Conservation (phyloP, 2,329 filamentous ascomycete species). For the Talaromyces islandicus region DNA sequence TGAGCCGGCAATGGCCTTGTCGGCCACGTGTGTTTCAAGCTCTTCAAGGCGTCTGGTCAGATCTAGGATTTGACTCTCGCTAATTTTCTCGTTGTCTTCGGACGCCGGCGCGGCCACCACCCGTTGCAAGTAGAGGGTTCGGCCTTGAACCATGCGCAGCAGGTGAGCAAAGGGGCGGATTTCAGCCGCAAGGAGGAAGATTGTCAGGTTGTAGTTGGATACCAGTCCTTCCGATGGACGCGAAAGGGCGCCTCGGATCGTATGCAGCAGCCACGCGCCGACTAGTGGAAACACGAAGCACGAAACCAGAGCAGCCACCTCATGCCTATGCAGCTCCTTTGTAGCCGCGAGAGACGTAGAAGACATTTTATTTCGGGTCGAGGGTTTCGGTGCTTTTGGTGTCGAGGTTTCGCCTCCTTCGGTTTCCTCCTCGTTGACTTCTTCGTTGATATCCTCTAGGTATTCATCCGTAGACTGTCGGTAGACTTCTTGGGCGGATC, state of each 20-base stretch:
- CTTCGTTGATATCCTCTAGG: constrained; percentile 6
- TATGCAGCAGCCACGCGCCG: constrained; percentile 78
- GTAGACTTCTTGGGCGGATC: constrained; percentile 60
- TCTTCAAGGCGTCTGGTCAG: constrained; percentile 62
- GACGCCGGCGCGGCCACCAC: constrained; percentile 44
- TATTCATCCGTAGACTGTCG: constrained; percentile 31
- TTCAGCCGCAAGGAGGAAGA: constrained; percentile 84
- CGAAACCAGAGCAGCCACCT: constrained; percentile 65
- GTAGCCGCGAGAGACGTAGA: constrained; percentile 37
- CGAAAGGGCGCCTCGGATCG: constrained; percentile 73
- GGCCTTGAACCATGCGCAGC: constrained; percentile 69
- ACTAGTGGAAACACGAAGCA: constrained; percentile 75
- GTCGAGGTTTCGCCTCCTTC: not conserved
- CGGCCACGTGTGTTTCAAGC: constrained; percentile 56
- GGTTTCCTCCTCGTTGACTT: constrained; percentile 7
- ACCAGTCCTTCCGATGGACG: constrained; percentile 79
- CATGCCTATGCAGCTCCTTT: constrained; percentile 65
- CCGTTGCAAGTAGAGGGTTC: constrained; percentile 76
- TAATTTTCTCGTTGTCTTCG: constrained; percentile 18
- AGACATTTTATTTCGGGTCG: constrained; percentile 8
- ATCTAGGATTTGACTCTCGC: constrained; percentile 42
- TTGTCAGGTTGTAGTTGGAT: constrained; percentile 85
- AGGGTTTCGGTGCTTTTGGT: not conserved
- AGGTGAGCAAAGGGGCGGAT: constrained; percentile 76
- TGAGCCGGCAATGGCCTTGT: constrained; percentile 24